Evolutionary conservation across 495 filamentous ascomycete genomes (phyloP).

Genomic region (Sphaerosporella brunnea): DNA sequence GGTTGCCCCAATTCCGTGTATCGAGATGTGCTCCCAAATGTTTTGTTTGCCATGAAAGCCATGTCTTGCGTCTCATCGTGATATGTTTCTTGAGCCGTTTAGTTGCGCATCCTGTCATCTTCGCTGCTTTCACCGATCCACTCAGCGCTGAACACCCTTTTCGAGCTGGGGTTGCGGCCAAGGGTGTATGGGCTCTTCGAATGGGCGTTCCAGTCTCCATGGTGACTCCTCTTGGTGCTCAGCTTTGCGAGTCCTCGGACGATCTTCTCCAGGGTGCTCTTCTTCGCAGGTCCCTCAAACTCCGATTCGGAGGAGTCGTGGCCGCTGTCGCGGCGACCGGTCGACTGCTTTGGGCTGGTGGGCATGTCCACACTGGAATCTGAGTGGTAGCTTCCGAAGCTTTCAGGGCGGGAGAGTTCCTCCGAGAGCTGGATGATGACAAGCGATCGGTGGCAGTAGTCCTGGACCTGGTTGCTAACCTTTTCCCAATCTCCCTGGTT

Average conservation of each 20-base stretch:
- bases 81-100: constrained; percentile 11
- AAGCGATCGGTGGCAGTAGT: constrained; percentile 37
- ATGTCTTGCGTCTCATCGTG: constrained; percentile 11
- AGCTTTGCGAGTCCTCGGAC: constrained; percentile 22
- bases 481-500: constrained; percentile 40
- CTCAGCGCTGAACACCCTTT: neutral
- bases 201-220: constrained; percentile 8
- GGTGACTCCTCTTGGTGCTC: constrained; percentile 15
- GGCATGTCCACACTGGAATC: constrained; percentile 16
- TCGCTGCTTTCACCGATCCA: constrained; percentile 15
- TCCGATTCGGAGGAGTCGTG: constrained; percentile 13
- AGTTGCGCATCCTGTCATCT: constrained; percentile 16
- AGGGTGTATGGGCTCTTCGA: neutral
- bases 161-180: neutral
- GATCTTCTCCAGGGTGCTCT: constrained; percentile 23
- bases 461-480: constrained; percentile 38
- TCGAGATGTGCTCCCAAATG: constrained; percentile 10
- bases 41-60: too few relatives aligned
- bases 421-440: constrained; percentile 25
- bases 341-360: constrained; percentile 8
- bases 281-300: constrained; percentile 11
- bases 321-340: constrained; percentile 12
- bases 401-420: constrained; percentile 19
- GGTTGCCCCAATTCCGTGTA: constrained; percentile 22
- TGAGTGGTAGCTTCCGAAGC: constrained; percentile 23